phyloP scores from a whole-genome alignment of 2,329 filamentous ascomycete species.

The Aureobasidium namibiae region DNA sequence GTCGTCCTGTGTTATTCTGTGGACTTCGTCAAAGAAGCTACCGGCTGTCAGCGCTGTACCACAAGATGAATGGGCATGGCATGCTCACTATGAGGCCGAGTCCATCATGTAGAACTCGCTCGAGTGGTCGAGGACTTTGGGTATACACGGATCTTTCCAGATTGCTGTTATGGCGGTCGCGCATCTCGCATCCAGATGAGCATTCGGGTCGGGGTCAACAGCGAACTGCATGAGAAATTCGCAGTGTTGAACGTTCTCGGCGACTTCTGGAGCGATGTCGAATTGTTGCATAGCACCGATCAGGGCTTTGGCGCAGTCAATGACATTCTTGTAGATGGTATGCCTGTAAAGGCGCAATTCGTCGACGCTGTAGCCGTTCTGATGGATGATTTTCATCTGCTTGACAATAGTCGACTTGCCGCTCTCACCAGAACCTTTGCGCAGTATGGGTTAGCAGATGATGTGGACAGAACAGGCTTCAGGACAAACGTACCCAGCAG shows the following conservation, averaged over 20 bases:
- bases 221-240: slow-evolving; percentile 80
- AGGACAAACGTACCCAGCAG: slow-evolving; percentile 63
- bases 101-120: slow-evolving; percentile 99
- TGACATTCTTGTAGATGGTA: slow-evolving; percentile 95
- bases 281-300: slow-evolving; percentile 90
- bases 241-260: slow-evolving; percentile 64
- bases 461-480: neutral
- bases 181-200: slow-evolving; percentile 70
- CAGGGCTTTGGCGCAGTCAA: slow-evolving; percentile 92
- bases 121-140: slow-evolving; percentile 80
- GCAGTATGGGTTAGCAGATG: slow-evolving; percentile 15
- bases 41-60: slow-evolving; percentile 16
- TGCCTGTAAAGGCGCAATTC: slow-evolving; percentile 90
- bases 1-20: slow-evolving; percentile 71
- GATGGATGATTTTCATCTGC: slow-evolving; percentile 99
- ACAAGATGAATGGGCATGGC: neutral
- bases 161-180: slow-evolving; percentile 75
- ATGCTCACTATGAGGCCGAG: slow-evolving; percentile 86
- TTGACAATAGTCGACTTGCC: slow-evolving; percentile 99
- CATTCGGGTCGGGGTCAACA: slow-evolving; percentile 82
- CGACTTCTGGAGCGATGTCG: slow-evolving; percentile 66
- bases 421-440: slow-evolving; percentile 85
- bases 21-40: slow-evolving; percentile 93
- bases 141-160: slow-evolving; percentile 82
- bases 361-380: slow-evolving; percentile 92